Evolutionary conservation across 352 stramenopile species (phyloP), one percentile per base, ranked within the genome.

Genomic region (Pythium volutum): DNA sequence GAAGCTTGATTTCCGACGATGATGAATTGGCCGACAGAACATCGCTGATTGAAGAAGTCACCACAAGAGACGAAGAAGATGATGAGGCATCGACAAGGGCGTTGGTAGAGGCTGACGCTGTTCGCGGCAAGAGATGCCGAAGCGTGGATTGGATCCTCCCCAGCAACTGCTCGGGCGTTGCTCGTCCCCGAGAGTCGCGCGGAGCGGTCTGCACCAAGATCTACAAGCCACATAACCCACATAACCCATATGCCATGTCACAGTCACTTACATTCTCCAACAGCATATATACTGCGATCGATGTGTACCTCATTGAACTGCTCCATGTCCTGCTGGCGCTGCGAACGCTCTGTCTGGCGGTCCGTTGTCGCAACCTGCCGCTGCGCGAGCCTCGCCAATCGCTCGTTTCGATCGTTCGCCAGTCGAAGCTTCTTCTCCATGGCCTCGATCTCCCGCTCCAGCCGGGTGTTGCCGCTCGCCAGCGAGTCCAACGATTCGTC

Each of bases 401-500:
- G 55, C 23, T 75, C 70, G 42, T 77, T 78, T 27, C 60, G 66
- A 6, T 58, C 43, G 11, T 69, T 62, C 12, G 62, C 39, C 14
- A 66, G 54, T 31, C 65, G 61, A 26, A 81, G 36, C 16, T 64
- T 59, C 20, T 55, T 49, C 51, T 81, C 73, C 18, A 78, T 64
- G 31, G 29, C 53, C 14, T 54, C 42, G 50, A 81, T 68, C 12
- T 81, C 70, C 12, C 43, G 33, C 33, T 73, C 67, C n/a, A 81
- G 50, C 12, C 3, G 23, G 9, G 54, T 46, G 39, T 76, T 78
- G 20, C 43, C 29, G 7, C 38, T 33, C 29, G 57, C 16, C 16
- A 77, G 20, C n/a, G 42, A 29, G 9, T 78, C 73, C 41, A 81
- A 62, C 15, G 73, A 71, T 15, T 74, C 67, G 31, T 68, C 39